Percentiles rank a stretch among this genome's conserved stretches.
Evolutionary conservation across 208 protist species (phyloP).

Genomic region (Trypanosoma platydactyli): DNA sequence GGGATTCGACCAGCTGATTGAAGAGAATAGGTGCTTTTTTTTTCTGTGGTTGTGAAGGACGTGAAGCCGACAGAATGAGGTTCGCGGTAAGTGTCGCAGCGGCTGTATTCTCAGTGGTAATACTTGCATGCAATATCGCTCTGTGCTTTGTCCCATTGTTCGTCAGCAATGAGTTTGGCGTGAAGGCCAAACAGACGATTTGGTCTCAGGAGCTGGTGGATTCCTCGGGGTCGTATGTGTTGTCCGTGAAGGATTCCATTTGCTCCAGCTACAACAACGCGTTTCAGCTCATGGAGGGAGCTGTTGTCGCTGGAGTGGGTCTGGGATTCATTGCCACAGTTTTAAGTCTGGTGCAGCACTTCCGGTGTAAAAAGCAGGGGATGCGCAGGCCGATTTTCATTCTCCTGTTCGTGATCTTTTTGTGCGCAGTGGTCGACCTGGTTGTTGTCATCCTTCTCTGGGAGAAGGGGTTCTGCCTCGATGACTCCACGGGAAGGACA

Average conservation of each 20-base stretch:
- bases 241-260: background rate
- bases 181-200: slow-evolving; percentile 31
- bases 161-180: slow-evolving; percentile 34
- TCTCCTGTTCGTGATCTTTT: slow-evolving; percentile 17
- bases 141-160: slow-evolving; percentile 59
- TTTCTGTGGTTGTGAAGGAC: no score
- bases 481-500: background rate
- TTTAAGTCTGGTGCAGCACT: background rate
- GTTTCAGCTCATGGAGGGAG: slow-evolving; percentile 17
- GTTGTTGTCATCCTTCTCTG: slow-evolving; percentile 8
- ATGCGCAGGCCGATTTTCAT: slow-evolving; percentile 22
- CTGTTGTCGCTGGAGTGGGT: slow-evolving; percentile 9
- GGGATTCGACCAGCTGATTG: no score
- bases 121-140: slow-evolving; percentile 45
- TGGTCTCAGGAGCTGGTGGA: slow-evolving; percentile 16
- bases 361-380: slow-evolving; percentile 6
- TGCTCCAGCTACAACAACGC: slow-evolving; percentile 2
- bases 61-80: slow-evolving; percentile 19
- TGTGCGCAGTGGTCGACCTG: slow-evolving; percentile 10
- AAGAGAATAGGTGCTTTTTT: no score
- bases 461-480: slow-evolving; percentile 20
- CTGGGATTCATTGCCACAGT: background rate
- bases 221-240: no score
- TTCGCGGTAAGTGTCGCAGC: slow-evolving; percentile 36
- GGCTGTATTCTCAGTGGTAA: slow-evolving; percentile 27